phyloP scores from a whole-genome alignment of 495 filamentous ascomycete species.

The Neurospora terricola region DNA sequence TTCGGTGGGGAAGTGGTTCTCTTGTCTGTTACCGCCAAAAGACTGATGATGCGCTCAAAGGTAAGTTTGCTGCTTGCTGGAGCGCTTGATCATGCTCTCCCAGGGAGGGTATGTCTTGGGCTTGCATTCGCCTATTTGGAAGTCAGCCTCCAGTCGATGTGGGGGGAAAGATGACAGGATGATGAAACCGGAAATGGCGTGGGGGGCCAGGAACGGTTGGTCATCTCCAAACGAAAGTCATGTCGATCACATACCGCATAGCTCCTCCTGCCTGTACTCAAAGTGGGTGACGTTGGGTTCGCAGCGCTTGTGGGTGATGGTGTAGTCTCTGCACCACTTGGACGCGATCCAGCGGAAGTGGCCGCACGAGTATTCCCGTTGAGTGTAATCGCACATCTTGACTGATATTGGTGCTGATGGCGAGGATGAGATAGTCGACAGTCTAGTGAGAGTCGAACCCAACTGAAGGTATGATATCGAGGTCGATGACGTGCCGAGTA shows the following conservation, averaged over 20 bases:
- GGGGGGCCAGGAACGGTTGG: background rate
- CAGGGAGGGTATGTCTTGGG: conserved; percentile 23
- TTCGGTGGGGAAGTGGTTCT: background rate
- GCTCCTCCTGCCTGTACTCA: conserved; percentile 28
- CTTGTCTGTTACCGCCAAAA: background rate
- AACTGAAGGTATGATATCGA: background rate
- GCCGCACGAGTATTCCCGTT: conserved; percentile 31
- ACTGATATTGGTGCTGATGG: background rate
- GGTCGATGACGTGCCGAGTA: background rate
- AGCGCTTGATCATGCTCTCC: conserved; percentile 32
- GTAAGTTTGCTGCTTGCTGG: conserved; percentile 21
- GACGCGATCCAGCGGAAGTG: conserved; percentile 35
- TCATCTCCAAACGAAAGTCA: background rate
- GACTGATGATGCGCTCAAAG: background rate
- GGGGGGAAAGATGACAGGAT: background rate
- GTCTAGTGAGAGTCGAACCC: background rate
- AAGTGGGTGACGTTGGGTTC: conserved; percentile 31
- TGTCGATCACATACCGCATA: conserved; percentile 21
- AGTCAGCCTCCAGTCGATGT: conserved; percentile 7
- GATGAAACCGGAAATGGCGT: background rate
- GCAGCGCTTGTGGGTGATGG: conserved; percentile 30
- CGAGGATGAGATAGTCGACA: background rate
- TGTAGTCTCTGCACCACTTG: conserved; percentile 31
- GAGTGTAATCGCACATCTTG: conserved; percentile 24
- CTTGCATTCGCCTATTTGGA: conserved; percentile 25